phyloP scores from a whole-genome alignment of 2,329 filamentous ascomycete genomes.

The Sporothrix globosa region DNA sequence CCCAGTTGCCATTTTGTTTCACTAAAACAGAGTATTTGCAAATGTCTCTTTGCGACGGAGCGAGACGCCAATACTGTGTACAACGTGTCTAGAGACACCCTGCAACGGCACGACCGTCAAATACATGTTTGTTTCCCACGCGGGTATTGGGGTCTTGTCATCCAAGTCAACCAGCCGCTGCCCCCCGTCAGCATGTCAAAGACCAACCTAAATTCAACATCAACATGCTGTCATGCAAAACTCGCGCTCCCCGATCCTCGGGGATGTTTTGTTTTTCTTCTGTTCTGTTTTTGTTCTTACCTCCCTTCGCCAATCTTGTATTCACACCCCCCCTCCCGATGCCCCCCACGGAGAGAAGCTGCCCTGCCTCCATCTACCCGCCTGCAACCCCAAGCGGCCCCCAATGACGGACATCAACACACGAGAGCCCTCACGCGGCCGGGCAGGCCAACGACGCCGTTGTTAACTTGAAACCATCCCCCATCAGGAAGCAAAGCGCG shows the following conservation, averaged over 20 bases:
- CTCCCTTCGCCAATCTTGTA: neutral
- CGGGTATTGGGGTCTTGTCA: neutral
- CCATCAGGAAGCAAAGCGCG: conserved; percentile 21
- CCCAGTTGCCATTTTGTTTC: neutral
- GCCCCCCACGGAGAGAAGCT: neutral
- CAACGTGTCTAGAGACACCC: neutral
- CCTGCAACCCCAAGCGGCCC: neutral
- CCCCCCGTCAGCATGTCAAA: neutral
- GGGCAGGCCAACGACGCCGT: neutral
- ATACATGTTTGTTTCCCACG: too few species aligned
- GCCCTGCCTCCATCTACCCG: conserved; percentile 22
- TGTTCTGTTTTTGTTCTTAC: neutral
- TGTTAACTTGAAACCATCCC: conserved; percentile 10
- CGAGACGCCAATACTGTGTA: neutral
- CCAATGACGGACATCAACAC: neutral
- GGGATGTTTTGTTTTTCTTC: neutral
- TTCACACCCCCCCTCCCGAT: neutral
- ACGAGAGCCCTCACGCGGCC: neutral
- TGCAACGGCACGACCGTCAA: neutral
- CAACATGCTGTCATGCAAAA: neutral
- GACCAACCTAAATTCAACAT: neutral
- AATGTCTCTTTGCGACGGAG: too few species aligned
- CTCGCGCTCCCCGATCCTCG: neutral
- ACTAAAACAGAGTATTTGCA: too few species aligned
- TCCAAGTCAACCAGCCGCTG: neutral